phyloP scores from a whole-genome alignment of 2,329 filamentous ascomycete species.

The Teratosphaeria zuluensis region DNA sequence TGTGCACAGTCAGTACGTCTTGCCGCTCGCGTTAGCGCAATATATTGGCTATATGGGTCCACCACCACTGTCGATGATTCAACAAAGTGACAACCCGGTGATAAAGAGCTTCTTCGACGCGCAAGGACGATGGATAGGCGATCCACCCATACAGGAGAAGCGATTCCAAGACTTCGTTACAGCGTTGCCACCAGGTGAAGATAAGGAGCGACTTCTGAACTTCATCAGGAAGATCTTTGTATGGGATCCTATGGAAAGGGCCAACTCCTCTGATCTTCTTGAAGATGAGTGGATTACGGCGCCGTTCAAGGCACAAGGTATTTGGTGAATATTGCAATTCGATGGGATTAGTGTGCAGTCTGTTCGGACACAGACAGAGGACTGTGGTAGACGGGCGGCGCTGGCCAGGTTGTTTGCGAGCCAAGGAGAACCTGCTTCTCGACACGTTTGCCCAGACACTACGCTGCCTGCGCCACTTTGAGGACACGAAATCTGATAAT shows the following conservation, averaged over 20 bases:
- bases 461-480: no score
- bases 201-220: neutral
- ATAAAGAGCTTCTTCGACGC: neutral
- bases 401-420: no score
- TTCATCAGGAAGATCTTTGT: neutral
- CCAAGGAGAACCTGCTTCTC: no score
- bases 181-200: neutral
- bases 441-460: no score
- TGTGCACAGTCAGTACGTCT: neutral
- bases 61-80: neutral
- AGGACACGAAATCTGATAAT: no score
- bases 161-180: neutral
- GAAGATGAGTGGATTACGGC: neutral
- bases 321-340: neutral
- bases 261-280: neutral
- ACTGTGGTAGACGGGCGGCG: no score
- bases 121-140: neutral
- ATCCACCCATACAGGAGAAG: neutral
- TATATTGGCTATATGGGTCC: neutral
- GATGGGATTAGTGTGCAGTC: no score
- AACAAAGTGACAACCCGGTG: neutral
- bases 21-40: neutral
- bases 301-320: neutral
- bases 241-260: neutral
- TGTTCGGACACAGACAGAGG: no score